Evolutionary conservation across 1,139 yeast genomes (phyloP).

Genomic region (Saccharomyces uvarum): DNA sequence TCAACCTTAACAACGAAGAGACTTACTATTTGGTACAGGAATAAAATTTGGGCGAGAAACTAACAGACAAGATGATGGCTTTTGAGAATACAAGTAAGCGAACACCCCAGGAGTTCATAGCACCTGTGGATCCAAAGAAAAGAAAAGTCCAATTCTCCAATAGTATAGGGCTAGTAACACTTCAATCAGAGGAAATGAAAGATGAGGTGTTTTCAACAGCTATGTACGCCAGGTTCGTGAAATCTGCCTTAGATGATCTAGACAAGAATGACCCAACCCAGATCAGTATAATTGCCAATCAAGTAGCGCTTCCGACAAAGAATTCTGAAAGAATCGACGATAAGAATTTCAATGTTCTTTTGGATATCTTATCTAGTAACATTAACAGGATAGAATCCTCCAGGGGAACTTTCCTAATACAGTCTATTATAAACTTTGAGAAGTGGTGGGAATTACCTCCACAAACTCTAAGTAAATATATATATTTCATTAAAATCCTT

Average conservation of each 20-base stretch:
- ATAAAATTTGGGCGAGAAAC: not conserved
- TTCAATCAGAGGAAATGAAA: not conserved
- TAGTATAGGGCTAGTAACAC: conserved; percentile 6
- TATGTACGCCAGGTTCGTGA: conserved; percentile 57
- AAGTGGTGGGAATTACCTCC: conserved; percentile 50
- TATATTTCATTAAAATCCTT: conserved; percentile 66
- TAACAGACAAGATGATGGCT: conserved; percentile 26
- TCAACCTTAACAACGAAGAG: not conserved
- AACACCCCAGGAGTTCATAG: conserved; percentile 15
- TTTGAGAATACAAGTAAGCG: conserved; percentile 26
- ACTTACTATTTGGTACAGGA: not conserved
- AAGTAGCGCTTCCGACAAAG: conserved; percentile 37
- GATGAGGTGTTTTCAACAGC: conserved; percentile 33
- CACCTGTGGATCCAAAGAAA: conserved; percentile 22
- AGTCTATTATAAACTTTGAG: conserved; percentile 43
- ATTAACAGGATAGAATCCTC: conserved; percentile 44
- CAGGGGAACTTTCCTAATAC: conserved; percentile 39
- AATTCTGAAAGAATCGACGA: conserved; percentile 39
- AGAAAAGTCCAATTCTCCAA: conserved; percentile 30
- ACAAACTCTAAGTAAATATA: conserved; percentile 42
- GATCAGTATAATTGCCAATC: conserved; percentile 40
- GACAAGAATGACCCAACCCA: conserved; percentile 44
- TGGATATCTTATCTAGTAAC: conserved; percentile 44
- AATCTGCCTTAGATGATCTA: conserved; percentile 61
- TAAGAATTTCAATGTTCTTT: conserved; percentile 38